Conservation (phyloP, 1,139 yeast species). For the Spencermartinsiella ligniputridi region DNA sequence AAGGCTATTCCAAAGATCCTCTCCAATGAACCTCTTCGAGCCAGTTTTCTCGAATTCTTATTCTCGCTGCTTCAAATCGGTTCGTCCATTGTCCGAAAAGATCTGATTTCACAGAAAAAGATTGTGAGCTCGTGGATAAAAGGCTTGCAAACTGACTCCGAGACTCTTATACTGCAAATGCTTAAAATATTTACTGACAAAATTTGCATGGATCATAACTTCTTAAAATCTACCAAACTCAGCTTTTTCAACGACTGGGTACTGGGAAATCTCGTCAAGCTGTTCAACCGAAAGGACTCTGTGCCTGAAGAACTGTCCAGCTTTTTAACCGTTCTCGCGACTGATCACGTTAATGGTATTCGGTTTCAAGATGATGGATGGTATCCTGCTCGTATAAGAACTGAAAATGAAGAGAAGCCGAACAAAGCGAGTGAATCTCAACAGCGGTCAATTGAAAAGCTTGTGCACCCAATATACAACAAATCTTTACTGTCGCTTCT, state of each 20-base stretch:
- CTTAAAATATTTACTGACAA: conserved; percentile 46
- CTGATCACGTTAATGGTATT: conserved; percentile 57
- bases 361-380: conserved; percentile 56
- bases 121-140: conserved; percentile 67
- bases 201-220: conserved; percentile 56
- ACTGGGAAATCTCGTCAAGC: conserved; percentile 51
- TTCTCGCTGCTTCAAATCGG: conserved; percentile 46
- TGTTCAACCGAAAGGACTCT: conserved; percentile 40
- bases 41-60: conserved; percentile 59
- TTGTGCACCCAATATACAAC: conserved; percentile 36
- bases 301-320: conserved; percentile 39
- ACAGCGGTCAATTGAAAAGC: too few species aligned
- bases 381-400: conserved; percentile 36
- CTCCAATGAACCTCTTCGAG: conserved; percentile 52
- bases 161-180: conserved; percentile 39
- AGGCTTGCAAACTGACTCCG: conserved; percentile 51
- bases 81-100: conserved; percentile 55
- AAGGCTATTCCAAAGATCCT: conserved; percentile 60
- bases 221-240: conserved; percentile 66
- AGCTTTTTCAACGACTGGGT: conserved; percentile 77
- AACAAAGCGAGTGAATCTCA: not conserved
- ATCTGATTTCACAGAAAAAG: conserved; percentile 52
- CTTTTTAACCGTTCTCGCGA: conserved; percentile 48
- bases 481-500: conserved; percentile 61
- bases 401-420: conserved; percentile 9